These are phyloP conservation scores for Fusarium gaditjirri DNA, from an alignment of 2,329 filamentous ascomycete genomes.

Conservation along the genomic window DNA sequence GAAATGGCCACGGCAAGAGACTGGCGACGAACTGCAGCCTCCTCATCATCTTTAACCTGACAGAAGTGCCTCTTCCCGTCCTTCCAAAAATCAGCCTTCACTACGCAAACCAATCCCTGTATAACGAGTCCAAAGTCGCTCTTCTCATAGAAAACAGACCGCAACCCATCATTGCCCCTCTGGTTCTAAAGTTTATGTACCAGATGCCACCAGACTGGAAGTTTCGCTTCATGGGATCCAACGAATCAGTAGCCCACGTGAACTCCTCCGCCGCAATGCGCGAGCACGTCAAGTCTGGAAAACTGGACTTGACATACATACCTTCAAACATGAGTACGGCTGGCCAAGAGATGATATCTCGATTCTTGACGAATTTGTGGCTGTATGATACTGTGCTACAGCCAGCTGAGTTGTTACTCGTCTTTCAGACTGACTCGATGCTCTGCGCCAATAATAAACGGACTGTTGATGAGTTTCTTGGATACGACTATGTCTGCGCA, in stretches of 20 bases:
- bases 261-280: background rate
- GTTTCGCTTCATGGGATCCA: background rate
- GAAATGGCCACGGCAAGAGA: accelerated
- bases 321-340: background rate
- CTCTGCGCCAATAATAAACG: background rate
- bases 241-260: background rate
- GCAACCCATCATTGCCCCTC: background rate
- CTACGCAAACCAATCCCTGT: background rate
- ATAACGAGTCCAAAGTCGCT: background rate
- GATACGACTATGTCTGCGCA: background rate
- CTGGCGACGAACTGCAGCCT: accelerated
- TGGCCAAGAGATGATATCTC: background rate
- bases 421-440: background rate
- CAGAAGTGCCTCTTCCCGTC: accelerated
- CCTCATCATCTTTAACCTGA: background rate
- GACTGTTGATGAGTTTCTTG: background rate
- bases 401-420: background rate
- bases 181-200: background rate
- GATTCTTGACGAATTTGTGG: background rate
- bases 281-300: background rate
- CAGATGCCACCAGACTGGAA: background rate
- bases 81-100: background rate
- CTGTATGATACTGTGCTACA: background rate
- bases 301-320: background rate
- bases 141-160: background rate